phyloP scores from a whole-genome alignment of 78 protist genomes.

The Polysphondylium violaceum region DNA sequence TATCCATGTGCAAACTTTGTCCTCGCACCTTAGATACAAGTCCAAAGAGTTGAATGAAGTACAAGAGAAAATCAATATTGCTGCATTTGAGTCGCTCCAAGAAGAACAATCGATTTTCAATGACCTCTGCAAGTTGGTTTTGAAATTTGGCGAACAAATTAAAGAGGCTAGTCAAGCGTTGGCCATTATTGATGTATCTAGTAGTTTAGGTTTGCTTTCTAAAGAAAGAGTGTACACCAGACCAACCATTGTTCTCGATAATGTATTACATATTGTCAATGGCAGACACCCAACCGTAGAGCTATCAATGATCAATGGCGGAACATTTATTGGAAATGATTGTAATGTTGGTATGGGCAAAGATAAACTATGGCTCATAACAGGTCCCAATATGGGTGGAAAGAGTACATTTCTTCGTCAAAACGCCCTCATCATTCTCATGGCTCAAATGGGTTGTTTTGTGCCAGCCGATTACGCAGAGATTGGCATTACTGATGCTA shows the following conservation, averaged over 20 bases:
- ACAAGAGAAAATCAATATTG: constrained; percentile 42
- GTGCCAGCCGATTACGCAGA: constrained; percentile 91
- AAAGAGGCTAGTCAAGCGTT: constrained; percentile 19
- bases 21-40: constrained; percentile 39
- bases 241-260: constrained; percentile 25
- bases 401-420: constrained; percentile 87
- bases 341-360: constrained; percentile 8
- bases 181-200: constrained; percentile 54
- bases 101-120: constrained; percentile 5
- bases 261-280: constrained; percentile 13
- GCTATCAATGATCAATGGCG: not conserved
- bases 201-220: constrained; percentile 24
- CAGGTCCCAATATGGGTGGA: constrained; percentile 95
- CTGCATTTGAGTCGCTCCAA: constrained; percentile 12
- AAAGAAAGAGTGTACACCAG: constrained; percentile 37
- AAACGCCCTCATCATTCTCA: constrained; percentile 82
- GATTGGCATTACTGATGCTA: constrained; percentile 82
- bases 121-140: not conserved
- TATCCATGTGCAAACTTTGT: constrained; percentile 59
- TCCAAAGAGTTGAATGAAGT: constrained; percentile 6
- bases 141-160: constrained; percentile 14
- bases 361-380: constrained; percentile 61
- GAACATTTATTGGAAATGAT: constrained; percentile 59
- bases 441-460: constrained; percentile 96
- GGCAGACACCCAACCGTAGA: constrained; percentile 84